Base-by-base conservation (phyloP, 306 rosid species). In the Prunus mume region DNA sequence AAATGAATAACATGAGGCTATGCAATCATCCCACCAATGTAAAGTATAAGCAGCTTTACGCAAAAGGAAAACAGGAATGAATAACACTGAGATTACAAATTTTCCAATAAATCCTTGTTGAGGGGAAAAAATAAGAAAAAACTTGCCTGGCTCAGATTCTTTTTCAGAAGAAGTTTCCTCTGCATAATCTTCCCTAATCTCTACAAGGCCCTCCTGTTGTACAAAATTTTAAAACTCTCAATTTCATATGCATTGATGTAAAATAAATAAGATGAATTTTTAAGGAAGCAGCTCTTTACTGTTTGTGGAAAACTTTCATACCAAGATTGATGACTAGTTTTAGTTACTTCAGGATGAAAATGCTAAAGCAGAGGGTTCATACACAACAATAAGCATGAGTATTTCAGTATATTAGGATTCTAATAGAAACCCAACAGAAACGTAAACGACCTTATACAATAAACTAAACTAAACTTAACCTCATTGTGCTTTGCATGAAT, bases 181-280 rank as follows among this genome's bases (percentile, higher is more conserved):
- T 84, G 68, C 80, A 70, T 91, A 90, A 70, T 91, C 96, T 86
- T 91, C 98, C 72, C 77, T 74, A 76, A 94, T 94, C 84, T 91
- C 96, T 75, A 90, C 87, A 55, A 94, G 83, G 65, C 92, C 97
- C 75, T 89, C 97, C 97, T 91, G 80, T 69, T 52, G 76, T 7
- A 38, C 65, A 74, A 50, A 24, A 12, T 30, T 38, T 14, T 14
- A 56, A 6, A 45, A 38, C 69, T 5, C 61, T 24, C 38, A 68
- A 74, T 34, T 43, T 46, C 25, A 61, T 68, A 32, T 19, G n/a
- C 5, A 52, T 25, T 18, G 25, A 69, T 17, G 28, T 9, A 69
- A 68, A 47, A 3, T 5, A 15, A 50, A 50, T 17, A 49, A 28
- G 22, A 9, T 47, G 72, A 69, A 13, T 19, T 17, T 7, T 24